These are phyloP conservation scores for Eucalyptus viminalis DNA, from an alignment of 345 rosid genomes.

Conservation along the genomic window DNA sequence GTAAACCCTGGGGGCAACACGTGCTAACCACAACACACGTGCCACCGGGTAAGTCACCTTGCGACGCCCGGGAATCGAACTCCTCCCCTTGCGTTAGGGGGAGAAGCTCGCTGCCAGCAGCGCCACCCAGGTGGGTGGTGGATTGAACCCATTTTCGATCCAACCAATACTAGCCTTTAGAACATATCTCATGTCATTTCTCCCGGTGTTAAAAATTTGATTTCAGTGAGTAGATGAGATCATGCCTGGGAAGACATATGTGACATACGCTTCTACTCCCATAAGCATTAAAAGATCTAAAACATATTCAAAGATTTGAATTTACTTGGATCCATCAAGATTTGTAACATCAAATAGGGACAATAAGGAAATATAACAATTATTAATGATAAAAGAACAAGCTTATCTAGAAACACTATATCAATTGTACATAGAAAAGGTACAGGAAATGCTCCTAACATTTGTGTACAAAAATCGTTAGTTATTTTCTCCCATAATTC, in stretches of 20 bases:
- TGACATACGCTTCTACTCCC: not conserved
- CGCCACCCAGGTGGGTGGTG: too few species aligned
- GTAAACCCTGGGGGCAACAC: too few species aligned
- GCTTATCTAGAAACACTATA: not conserved
- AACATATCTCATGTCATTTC: not conserved
- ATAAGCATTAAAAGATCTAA: not conserved
- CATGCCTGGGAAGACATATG: not conserved
- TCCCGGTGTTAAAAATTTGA: accelerated
- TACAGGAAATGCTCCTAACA: not conserved
- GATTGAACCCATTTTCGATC: not conserved
- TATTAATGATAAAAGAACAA: not conserved
- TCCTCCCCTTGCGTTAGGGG: too few species aligned
- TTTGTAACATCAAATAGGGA: not conserved
- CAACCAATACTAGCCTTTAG: not conserved
- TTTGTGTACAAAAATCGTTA: not conserved
- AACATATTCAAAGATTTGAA: not conserved
- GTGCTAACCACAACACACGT: too few species aligned
- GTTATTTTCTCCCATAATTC: not conserved
- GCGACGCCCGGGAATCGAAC: too few species aligned
- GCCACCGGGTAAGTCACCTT: too few species aligned
- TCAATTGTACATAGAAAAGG: not conserved
- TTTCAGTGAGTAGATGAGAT: not conserved
- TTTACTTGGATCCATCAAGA: not conserved
- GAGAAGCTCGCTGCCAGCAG: too few species aligned
- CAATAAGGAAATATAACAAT: not conserved